A percentile compares a stretch with the other conserved stretches of the same genome.
phyloP scores from a whole-genome alignment of 768 basidiomycete species.

The Scleroderma citrinum region DNA sequence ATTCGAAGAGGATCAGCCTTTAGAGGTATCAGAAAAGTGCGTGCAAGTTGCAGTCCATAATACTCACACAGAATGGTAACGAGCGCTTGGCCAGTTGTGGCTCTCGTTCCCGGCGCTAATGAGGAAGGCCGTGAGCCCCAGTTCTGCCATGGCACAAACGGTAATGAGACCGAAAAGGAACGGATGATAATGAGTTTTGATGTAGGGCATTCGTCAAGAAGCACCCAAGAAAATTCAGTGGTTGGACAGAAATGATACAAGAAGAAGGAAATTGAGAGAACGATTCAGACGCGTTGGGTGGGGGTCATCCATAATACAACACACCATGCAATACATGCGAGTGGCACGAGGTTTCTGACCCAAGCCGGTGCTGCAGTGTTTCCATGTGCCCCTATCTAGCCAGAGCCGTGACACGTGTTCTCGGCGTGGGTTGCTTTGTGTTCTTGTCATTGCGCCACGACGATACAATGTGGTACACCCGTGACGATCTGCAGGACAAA shows the following conservation, averaged over 20 bases:
- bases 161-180: conserved; percentile 61
- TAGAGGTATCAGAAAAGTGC: conserved; percentile 3
- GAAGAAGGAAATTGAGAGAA: conserved; percentile 7
- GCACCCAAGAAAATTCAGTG: conserved; percentile 4
- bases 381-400: neutral
- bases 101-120: conserved; percentile 63
- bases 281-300: conserved; percentile 13
- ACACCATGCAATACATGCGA: conserved; percentile 21
- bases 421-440: too few species aligned
- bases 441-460: conserved; percentile 1
- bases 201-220: conserved; percentile 32
- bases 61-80: conserved; percentile 62
- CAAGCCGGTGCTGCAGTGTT: conserved; percentile 3
- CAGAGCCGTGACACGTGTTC: conserved; percentile 9
- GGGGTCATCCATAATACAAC: conserved; percentile 15
- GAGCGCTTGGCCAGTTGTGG: conserved; percentile 51
- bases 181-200: conserved; percentile 54
- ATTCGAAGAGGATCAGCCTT: conserved; percentile 54
- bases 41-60: neutral
- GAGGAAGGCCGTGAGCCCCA: conserved; percentile 70
- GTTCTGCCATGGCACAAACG: conserved; percentile 61
- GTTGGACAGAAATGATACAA: conserved; percentile 9
- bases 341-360: conserved; percentile 24
- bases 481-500: too few species aligned
- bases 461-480: too few species aligned